Evolutionary conservation across 805 yeast species (phyloP).

Genomic region (Starmera caribaea): DNA sequence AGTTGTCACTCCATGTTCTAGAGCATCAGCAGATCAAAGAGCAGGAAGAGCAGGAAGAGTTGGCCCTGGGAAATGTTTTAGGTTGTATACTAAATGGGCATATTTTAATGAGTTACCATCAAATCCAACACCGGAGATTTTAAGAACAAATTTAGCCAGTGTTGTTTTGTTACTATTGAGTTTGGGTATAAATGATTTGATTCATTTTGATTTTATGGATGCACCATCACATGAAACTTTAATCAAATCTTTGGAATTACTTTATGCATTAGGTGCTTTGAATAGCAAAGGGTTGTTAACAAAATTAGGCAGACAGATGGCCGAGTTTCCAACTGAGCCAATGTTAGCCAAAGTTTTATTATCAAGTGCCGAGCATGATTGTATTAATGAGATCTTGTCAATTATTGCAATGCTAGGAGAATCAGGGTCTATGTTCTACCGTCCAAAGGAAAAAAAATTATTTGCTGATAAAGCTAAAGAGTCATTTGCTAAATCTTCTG

Average conservation of each 20-base stretch:
- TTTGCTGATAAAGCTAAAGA: conserved; percentile 58
- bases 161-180: conserved; percentile 72
- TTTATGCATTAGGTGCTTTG: conserved; percentile 84
- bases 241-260: conserved; percentile 64
- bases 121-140: conserved; percentile 87
- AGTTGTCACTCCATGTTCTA: conserved; percentile 80
- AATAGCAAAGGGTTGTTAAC: conserved; percentile 75
- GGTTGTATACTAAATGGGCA: conserved; percentile 80
- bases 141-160: conserved; percentile 69
- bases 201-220: conserved; percentile 85
- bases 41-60: conserved; percentile 99
- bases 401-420: conserved; percentile 81
- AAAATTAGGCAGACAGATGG: conserved; percentile 71
- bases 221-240: conserved; percentile 71
- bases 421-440: conserved; percentile 55
- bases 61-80: conserved; percentile 90
- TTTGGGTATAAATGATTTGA: conserved; percentile 73
- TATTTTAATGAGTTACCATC: conserved; percentile 67
- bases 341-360: conserved; percentile 73
- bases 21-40: conserved; percentile 93
- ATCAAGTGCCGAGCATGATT: conserved; percentile 47
- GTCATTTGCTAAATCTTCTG: conserved; percentile 48
- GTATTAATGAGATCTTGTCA: conserved; percentile 60
- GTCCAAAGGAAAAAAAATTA: conserved; percentile 59
- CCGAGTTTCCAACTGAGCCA: conserved; percentile 89